phyloP scores from a whole-genome alignment of 2,329 filamentous ascomycete species.

The Diplodia corticola region DNA sequence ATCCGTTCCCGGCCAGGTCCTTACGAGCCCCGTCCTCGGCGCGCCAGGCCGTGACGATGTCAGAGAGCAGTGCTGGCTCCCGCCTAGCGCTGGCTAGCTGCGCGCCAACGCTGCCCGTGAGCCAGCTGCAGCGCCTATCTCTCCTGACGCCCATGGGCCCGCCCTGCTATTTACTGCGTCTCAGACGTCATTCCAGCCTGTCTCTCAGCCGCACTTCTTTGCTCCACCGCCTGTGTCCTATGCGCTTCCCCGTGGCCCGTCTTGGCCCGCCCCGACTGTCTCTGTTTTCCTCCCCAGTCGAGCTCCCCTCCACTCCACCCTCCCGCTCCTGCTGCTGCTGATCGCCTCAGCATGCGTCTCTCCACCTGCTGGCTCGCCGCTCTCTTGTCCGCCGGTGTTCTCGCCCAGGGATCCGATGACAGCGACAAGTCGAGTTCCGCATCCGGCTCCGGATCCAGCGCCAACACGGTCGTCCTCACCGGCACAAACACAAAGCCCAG shows the following conservation, averaged over 20 bases:
- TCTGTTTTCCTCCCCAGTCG: constrained; percentile 5
- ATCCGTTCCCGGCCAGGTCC: constrained; percentile 3
- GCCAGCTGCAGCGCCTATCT: neutral
- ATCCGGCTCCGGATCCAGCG: neutral
- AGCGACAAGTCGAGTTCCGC: neutral
- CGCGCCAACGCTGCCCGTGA: neutral
- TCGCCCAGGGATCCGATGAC: constrained; percentile 10
- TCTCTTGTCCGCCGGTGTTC: constrained; percentile 1
- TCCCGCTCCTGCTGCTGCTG: neutral
- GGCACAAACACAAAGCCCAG: constrained; percentile 6
- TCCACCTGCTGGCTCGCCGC: constrained; percentile 7
- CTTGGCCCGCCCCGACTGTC: constrained; percentile 9
- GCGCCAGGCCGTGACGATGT: constrained; percentile 9
- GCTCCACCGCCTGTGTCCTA: constrained; percentile 2
- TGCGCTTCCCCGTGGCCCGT: neutral
- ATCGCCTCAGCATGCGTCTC: constrained; percentile 19
- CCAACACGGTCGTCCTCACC: constrained; percentile 3
- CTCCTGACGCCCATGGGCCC: neutral
- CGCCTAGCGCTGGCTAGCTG: constrained; percentile 8
- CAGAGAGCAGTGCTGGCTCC: neutral
- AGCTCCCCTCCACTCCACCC: constrained; percentile 11
- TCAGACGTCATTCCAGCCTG: constrained; percentile 11
- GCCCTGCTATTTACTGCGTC: constrained; percentile 18
- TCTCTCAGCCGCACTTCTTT: neutral
- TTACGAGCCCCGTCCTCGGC: constrained; percentile 11